phyloP scores from a whole-genome alignment of 2,329 filamentous ascomycete genomes.

The Aureobasidium vineae region DNA sequence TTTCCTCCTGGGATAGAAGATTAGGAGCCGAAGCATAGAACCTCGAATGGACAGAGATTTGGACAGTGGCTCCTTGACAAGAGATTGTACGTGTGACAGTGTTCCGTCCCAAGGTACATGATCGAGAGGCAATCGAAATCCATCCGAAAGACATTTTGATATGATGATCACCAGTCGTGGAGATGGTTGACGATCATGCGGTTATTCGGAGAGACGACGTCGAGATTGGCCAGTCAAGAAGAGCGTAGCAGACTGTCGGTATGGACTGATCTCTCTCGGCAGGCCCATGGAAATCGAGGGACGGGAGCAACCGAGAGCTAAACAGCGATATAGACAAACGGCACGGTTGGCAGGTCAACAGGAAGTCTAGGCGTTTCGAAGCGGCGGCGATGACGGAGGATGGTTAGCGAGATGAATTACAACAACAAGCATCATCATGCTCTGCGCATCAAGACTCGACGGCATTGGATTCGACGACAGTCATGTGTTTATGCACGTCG shows the following conservation, averaged over 20 bases:
- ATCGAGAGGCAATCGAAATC: neutral
- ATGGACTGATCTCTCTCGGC: neutral
- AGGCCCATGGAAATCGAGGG: neutral
- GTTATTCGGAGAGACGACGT: neutral
- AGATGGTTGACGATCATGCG: too few relatives aligned
- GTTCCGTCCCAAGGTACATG: neutral
- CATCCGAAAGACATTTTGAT: neutral
- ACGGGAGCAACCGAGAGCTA: neutral
- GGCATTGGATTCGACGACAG: neutral
- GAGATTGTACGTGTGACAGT: neutral
- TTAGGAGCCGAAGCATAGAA: neutral
- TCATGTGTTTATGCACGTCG: constrained; percentile 10
- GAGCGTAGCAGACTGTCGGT: neutral
- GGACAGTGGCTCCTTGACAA: neutral
- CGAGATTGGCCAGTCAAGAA: neutral
- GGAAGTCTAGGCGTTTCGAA: constrained; percentile 12
- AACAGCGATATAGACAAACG: neutral
- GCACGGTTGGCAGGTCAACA: constrained; percentile 21
- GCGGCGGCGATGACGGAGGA: constrained; percentile 1
- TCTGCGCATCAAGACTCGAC: neutral
- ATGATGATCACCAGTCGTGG: neutral
- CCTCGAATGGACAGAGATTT: neutral
- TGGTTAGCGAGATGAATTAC: constrained; percentile 13
- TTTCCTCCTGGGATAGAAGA: neutral
- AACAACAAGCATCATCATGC: constrained; percentile 23